A percentile compares a stretch with the other conserved stretches of the same genome.
phyloP scores from a whole-genome alignment of 75 land plant genomes.

The Larix kaempferi region DNA sequence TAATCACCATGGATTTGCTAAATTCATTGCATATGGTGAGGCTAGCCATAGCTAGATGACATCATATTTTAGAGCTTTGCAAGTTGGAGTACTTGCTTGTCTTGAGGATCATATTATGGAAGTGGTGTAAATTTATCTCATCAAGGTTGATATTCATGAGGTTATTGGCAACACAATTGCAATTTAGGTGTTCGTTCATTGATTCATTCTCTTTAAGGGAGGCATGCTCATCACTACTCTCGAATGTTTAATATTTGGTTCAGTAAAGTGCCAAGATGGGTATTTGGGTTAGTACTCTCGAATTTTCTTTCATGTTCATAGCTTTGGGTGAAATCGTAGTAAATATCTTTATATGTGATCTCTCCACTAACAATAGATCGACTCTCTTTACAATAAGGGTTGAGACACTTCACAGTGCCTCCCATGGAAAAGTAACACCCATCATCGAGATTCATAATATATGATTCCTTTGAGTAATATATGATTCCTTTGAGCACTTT shows the following conservation, averaged over 20 bases:
- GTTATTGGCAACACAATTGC: conserved; percentile 98
- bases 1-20: conserved; percentile 73
- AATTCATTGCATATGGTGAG: conserved; percentile 72
- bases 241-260: conserved; percentile 27
- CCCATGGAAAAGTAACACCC: no score
- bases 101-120: conserved; percentile 63
- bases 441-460: no score
- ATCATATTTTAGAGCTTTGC: conserved; percentile 84
- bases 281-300: no score
- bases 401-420: no score
- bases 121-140: conserved; percentile 85
- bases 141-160: conserved; percentile 91
- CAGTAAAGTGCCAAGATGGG: no score
- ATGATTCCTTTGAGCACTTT: no score
- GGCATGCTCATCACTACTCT: conserved; percentile 83
- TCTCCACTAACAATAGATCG: no score
- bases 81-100: conserved; percentile 73
- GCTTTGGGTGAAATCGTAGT: no score
- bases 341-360: no score
- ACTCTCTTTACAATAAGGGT: no score
- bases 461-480: no score
- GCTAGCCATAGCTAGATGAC: conserved; percentile 81
- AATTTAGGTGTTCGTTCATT: conserved; percentile 64
- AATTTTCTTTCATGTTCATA: no score
- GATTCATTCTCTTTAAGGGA: conserved; percentile 73